Evolutionary conservation across 148 eudicot genomes (phyloP).

Genomic region (Chenopodium album): DNA sequence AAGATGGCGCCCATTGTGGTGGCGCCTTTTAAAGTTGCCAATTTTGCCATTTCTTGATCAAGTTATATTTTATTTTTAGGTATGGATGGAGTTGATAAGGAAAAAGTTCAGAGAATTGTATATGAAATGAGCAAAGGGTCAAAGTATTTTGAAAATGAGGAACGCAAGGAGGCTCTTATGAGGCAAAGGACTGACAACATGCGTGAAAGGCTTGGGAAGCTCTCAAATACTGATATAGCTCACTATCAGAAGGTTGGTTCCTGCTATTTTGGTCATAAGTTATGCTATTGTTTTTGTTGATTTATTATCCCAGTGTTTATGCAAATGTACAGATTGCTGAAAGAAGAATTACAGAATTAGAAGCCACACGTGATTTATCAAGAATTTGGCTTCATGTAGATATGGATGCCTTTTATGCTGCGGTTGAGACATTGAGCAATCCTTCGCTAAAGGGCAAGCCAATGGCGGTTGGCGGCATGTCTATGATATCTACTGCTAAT

Average conservation of each 20-base stretch:
- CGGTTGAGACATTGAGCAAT: slow-evolving; percentile 89
- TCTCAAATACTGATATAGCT: slow-evolving; percentile 58
- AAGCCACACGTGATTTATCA: slow-evolving; percentile 86
- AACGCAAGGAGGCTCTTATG: slow-evolving; percentile 68
- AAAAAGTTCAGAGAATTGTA: slow-evolving; percentile 82
- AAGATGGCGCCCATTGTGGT: too few species aligned
- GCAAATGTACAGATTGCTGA: slow-evolving; percentile 67
- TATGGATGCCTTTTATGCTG: slow-evolving; percentile 99
- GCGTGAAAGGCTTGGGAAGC: slow-evolving; percentile 60
- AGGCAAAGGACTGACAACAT: slow-evolving; percentile 75
- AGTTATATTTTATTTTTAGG: slow-evolving; percentile 21
- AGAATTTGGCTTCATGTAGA: slow-evolving; percentile 97
- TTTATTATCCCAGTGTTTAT: slow-evolving; percentile 15
- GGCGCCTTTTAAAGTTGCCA: too few species aligned
- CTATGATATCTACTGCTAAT: slow-evolving; percentile 97
- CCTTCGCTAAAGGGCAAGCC: slow-evolving; percentile 75
- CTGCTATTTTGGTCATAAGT: not conserved
- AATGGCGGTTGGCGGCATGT: slow-evolving; percentile 97
- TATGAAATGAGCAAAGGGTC: slow-evolving; percentile 99
- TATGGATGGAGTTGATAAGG: slow-evolving; percentile 99
- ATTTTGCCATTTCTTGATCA: not conserved
- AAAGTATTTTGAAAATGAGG: slow-evolving; percentile 91
- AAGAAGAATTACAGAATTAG: slow-evolving; percentile 66
- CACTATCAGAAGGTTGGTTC: slow-evolving; percentile 74
- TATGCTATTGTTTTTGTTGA: not conserved